Evolutionary conservation across 202 grass and related monocot genomes (phyloP).

Genomic region (Sporobolus alterniflorus): DNA sequence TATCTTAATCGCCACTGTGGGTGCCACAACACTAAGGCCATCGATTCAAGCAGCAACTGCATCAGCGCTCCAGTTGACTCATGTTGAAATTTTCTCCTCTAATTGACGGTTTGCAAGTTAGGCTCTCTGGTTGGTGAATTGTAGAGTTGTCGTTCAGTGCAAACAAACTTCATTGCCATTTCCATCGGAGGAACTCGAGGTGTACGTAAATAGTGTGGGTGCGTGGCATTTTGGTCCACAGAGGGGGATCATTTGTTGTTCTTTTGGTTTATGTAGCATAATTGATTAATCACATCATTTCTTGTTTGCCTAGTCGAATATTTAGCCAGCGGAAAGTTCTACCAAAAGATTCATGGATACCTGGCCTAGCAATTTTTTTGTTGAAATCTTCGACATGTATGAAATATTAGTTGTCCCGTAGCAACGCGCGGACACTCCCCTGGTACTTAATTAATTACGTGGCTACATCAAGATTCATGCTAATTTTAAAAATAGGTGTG

Average conservation of each 20-base stretch:
- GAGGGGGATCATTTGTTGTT: constrained; percentile 3
- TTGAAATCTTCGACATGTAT: no score
- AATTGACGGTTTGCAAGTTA: background rate
- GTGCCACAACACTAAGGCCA: constrained; percentile 34
- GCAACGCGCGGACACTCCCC: no score
- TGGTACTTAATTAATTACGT: no score
- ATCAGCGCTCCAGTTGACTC: constrained; percentile 72
- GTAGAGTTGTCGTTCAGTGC: constrained; percentile 13
- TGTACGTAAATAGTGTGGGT: constrained; percentile 49
- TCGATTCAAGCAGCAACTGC: constrained; percentile 52
- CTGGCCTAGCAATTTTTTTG: no score
- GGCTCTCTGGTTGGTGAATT: background rate
- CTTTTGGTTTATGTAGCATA: background rate
- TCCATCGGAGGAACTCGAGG: background rate
- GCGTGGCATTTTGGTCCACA: no score
- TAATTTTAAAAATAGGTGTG: no score
- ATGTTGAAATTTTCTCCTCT: constrained; percentile 67
- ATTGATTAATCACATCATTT: constrained; percentile 16
- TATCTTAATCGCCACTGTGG: constrained; percentile 65
- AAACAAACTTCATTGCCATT: background rate
- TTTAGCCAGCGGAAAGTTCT: constrained; percentile 15
- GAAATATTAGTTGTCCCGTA: no score
- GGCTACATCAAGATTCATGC: no score
- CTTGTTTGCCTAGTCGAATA: background rate
- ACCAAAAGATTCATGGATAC: no score